Conservation (phyloP, 768 basidiomycete genomes). For the Termitomyces sp. region DNA sequence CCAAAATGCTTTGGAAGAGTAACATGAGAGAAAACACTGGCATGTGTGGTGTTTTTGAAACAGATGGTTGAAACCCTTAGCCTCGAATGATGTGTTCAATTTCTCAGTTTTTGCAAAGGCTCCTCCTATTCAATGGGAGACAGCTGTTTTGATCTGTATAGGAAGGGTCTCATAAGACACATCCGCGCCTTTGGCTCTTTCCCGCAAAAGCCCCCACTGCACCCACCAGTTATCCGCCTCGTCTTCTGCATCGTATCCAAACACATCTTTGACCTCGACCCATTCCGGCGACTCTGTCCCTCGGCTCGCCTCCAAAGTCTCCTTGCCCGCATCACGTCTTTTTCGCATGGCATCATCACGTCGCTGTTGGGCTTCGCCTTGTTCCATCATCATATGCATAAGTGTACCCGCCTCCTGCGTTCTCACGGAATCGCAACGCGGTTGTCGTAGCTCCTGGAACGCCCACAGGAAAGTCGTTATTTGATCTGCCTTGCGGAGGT, state of each 20-base stretch:
- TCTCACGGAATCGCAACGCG: conserved; percentile 36
- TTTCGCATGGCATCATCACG: conserved; percentile 35
- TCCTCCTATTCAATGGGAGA: neutral
- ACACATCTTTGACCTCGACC: conserved; percentile 41
- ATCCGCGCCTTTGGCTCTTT: conserved; percentile 24
- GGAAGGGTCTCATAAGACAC: conserved; percentile 1
- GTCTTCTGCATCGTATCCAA: conserved; percentile 52
- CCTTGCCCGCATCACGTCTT: conserved; percentile 21
- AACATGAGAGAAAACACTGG: no score
- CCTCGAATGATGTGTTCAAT: neutral
- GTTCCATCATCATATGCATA: conserved; percentile 37
- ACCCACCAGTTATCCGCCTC: conserved; percentile 61
- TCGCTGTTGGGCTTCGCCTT: conserved; percentile 31
- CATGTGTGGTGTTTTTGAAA: no score
- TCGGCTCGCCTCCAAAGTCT: conserved; percentile 8
- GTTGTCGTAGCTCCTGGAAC: conserved; percentile 50
- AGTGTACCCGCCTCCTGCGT: conserved; percentile 38
- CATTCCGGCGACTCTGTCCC: conserved; percentile 27
- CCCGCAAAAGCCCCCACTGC: conserved; percentile 42
- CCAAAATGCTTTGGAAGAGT: no score
- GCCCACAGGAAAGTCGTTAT: conserved; percentile 46
- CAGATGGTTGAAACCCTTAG: no score
- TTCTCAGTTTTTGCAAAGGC: neutral
- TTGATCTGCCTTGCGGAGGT: conserved; percentile 40
- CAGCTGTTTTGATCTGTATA: neutral